A percentile compares a stretch with the other conserved stretches of the same genome.
Evolutionary conservation across 768 basidiomycete genomes (phyloP).

Genomic region (Russula dissimulans): DNA sequence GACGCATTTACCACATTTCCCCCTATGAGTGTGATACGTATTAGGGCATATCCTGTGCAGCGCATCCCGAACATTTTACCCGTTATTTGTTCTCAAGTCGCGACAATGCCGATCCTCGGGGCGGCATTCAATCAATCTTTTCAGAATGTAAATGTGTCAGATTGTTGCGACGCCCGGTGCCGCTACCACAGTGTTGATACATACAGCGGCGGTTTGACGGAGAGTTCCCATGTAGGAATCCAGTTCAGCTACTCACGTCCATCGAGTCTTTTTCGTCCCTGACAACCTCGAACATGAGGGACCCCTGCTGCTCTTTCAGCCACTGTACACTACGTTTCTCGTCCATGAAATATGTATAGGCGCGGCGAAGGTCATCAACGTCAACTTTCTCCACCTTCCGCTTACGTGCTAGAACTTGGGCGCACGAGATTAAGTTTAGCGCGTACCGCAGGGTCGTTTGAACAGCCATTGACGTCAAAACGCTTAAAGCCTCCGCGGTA

Average conservation of each 20-base stretch:
- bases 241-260: conserved; percentile 28
- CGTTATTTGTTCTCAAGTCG: neutral
- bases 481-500: conserved; percentile 56
- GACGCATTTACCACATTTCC: neutral
- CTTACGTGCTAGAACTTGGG: conserved; percentile 75
- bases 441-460: conserved; percentile 91
- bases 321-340: conserved; percentile 89
- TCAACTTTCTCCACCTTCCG: conserved; percentile 76
- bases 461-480: conserved; percentile 82
- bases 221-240: neutral
- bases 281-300: conserved; percentile 67
- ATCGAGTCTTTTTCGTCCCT: conserved; percentile 29
- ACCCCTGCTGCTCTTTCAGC: conserved; percentile 76
- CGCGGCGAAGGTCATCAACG: conserved; percentile 74
- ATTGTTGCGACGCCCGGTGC: neutral
- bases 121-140: neutral
- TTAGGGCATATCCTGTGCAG: neutral
- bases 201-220: neutral
- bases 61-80: neutral
- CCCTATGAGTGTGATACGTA: neutral
- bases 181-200: neutral
- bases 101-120: neutral
- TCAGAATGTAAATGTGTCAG: neutral
- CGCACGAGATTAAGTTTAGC: conserved; percentile 90
- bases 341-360: conserved; percentile 87